These are phyloP conservation scores for Chlamydomonas incerta DNA, from an alignment of 139 green algal genomes.

Conservation along the genomic window DNA sequence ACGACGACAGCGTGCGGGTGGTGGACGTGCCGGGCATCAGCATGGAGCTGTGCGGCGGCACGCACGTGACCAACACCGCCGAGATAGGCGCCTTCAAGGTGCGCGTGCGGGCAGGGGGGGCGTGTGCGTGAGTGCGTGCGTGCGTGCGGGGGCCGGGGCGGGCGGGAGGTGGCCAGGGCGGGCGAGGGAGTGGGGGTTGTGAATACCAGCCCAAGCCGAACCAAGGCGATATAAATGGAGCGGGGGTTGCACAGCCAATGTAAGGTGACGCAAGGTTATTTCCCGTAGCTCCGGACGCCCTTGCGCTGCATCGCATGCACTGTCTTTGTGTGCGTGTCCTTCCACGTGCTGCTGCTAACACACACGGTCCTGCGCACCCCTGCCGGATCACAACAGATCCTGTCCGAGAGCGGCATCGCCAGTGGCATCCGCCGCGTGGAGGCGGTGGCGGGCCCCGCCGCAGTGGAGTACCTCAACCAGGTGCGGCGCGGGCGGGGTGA, in stretches of 20 bases:
- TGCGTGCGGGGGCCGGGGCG: no score
- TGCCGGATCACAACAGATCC: not conserved
- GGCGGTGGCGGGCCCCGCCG: conserved; percentile 84
- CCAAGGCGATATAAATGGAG: no score
- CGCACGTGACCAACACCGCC: conserved; percentile 64
- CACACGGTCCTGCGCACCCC: not conserved
- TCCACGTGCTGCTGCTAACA: no score
- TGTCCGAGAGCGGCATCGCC: conserved; percentile 90
- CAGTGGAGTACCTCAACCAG: conserved; percentile 80
- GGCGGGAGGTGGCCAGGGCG: no score
- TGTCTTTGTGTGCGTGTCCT: no score
- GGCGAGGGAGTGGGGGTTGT: no score
- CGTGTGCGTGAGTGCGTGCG: no score
- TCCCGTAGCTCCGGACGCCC: no score
- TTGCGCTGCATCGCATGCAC: no score
- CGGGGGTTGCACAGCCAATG: no score
- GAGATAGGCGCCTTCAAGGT: conserved; percentile 88
- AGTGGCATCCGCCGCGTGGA: conserved; percentile 90
- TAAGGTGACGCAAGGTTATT: no score
- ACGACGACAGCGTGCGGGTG: conserved; percentile 90
- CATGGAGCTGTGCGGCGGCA: conserved; percentile 92
- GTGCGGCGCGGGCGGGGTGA: not conserved
- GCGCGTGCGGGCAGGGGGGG: not conserved
- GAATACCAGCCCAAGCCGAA: no score
- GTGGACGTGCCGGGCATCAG: conserved; percentile 83